phyloP scores from a whole-genome alignment of 352 stramenopile genomes.

The Thraustochytrium striatum region DNA sequence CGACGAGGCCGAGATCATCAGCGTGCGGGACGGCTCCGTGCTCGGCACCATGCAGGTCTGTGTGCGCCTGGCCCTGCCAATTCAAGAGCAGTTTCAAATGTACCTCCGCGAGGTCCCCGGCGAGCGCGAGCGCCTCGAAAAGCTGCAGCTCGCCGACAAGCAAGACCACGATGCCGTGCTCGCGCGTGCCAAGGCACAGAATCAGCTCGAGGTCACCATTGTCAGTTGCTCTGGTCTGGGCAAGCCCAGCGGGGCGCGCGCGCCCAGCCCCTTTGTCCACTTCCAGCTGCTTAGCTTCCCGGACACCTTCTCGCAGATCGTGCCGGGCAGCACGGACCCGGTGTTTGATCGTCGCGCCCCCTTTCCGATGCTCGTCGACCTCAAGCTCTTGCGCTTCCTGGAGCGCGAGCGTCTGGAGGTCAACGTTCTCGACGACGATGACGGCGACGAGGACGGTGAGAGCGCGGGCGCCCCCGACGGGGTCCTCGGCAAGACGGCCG shows the following conservation, averaged over 20 bases:
- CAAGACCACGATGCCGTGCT: constrained; percentile 38
- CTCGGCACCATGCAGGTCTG: constrained; percentile 73
- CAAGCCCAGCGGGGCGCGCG: background rate
- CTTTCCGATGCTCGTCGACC: constrained; percentile 66
- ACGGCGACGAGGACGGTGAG: constrained; percentile 67
- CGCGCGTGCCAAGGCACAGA: constrained; percentile 53
- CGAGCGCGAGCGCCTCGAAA: constrained; percentile 63
- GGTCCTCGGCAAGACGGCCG: constrained; percentile 66
- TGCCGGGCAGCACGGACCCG: constrained; percentile 62
- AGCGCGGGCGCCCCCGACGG: constrained; percentile 60
- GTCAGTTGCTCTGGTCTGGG: constrained; percentile 51
- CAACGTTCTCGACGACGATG: constrained; percentile 65
- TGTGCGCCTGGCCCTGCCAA: constrained; percentile 73
- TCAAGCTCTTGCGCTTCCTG: constrained; percentile 68
- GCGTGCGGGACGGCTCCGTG: constrained; percentile 56
- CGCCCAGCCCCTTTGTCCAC: constrained; percentile 69
- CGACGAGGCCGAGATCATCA: constrained; percentile 56
- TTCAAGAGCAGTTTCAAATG: constrained; percentile 81
- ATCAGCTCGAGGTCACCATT: constrained; percentile 62
- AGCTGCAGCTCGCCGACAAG: constrained; percentile 25
- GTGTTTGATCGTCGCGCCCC: constrained; percentile 72
- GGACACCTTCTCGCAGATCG: constrained; percentile 79
- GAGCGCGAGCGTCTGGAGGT: constrained; percentile 70
- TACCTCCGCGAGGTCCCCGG: constrained; percentile 79
- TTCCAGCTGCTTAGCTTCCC: constrained; percentile 81